Percentiles rank a stretch among this genome's conserved stretches.
Conservation (phyloP, 169 alveolate genomes). For the Plasmodium fragile region DNA sequence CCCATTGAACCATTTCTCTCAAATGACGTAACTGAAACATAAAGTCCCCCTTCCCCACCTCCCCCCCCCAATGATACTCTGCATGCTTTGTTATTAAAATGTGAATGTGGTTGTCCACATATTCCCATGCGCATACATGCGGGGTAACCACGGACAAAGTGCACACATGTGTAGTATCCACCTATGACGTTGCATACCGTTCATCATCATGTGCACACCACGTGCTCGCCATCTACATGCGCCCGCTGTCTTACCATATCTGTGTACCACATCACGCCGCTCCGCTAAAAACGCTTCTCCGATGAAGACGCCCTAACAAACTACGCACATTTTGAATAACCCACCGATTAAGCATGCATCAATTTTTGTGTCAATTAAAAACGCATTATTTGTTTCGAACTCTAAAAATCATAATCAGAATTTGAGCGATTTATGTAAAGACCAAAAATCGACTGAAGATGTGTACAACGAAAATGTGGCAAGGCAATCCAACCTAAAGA, state of each 20-base stretch:
- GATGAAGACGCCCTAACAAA: neutral
- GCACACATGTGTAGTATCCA: neutral
- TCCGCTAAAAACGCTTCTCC: neutral
- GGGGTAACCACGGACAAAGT: neutral
- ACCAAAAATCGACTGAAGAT: conserved; percentile 50
- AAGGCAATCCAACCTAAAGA: conserved; percentile 6
- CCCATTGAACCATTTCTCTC: neutral
- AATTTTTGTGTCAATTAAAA: conserved; percentile 25
- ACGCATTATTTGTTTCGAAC: conserved; percentile 8
- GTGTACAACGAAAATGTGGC: conserved; percentile 33
- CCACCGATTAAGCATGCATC: conserved; percentile 3
- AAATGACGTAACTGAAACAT: conserved; percentile 8
- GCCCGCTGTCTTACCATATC: neutral
- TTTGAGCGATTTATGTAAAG: conserved; percentile 14
- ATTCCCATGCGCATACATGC: neutral
- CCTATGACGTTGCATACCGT: neutral
- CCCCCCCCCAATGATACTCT: neutral
- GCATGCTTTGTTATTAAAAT: neutral
- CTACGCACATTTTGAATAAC: conserved; percentile 1
- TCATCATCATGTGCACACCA: neutral
- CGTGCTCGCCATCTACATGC: neutral
- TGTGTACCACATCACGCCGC: neutral
- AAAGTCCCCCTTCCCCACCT: neutral
- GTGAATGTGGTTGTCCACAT: neutral
- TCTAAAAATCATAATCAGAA: conserved; percentile 28